Conservation (phyloP, 129 eudicot species). For the Helianthus annuus region HanXRQr2.0-SUNRISE NC_035444.2:94000377-94000876, state of each 20-base stretch:
- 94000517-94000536: too few species aligned
- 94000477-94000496: too few species aligned
- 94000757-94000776: neutral
- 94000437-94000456: neutral
- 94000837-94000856: too few species aligned
- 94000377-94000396: conserved; percentile 16
- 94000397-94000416: conserved; percentile 8
- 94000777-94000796: neutral
- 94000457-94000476: too few species aligned
- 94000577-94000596: neutral
- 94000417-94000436: neutral
- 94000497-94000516: too few species aligned
- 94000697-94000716: neutral
- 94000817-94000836: too few species aligned
- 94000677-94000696: conserved; percentile 15
- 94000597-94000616: neutral
- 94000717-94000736: neutral
- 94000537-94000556: neutral
- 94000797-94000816: neutral
- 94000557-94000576: neutral
- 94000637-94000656: neutral
- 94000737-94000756: neutral
- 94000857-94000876: too few species aligned
- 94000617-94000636: conserved; percentile 1
- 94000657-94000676: conserved; percentile 3